phyloP scores from a whole-genome alignment of 2,329 filamentous ascomycete species.

The Conoideocrella luteorostrata region DNA sequence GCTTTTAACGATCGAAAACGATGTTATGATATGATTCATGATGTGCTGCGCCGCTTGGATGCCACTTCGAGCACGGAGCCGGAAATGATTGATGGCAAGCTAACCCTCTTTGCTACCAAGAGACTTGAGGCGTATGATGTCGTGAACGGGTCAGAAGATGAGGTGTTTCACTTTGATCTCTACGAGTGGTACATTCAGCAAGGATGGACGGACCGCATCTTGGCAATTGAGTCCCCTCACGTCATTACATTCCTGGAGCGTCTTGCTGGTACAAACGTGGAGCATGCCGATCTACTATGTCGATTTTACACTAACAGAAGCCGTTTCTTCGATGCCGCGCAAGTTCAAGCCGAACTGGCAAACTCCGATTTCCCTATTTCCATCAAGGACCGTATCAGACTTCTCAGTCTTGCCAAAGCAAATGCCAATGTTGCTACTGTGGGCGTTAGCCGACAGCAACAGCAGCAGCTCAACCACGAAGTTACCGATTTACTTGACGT shows the following conservation, averaged over 20 bases:
- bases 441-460: slow-evolving; percentile 69
- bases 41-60: slow-evolving; percentile 74
- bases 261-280: slow-evolving; percentile 63
- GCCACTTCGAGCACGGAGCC: slow-evolving; percentile 60
- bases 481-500: slow-evolving; percentile 84
- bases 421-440: slow-evolving; percentile 81
- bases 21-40: slow-evolving; percentile 84
- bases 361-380: slow-evolving; percentile 72
- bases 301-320: slow-evolving; percentile 82
- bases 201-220: slow-evolving; percentile 76
- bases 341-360: slow-evolving; percentile 77
- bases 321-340: slow-evolving; percentile 78
- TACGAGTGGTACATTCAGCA: slow-evolving; percentile 95
- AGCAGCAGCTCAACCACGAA: slow-evolving; percentile 79
- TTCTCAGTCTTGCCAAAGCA: slow-evolving; percentile 83
- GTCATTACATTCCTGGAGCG: slow-evolving; percentile 81
- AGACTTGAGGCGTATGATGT: slow-evolving; percentile 84
- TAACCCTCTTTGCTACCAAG: slow-evolving; percentile 69
- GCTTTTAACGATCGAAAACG: slow-evolving; percentile 65
- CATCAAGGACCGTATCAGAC: slow-evolving; percentile 81
- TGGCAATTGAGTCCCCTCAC: slow-evolving; percentile 77
- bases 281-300: slow-evolving; percentile 86
- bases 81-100: slow-evolving; percentile 69
- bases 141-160: slow-evolving; percentile 80
- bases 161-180: slow-evolving; percentile 92